Conservation (phyloP, 1,284 basidiomycete genomes). For the Neotropicomus parvogracilis region DNA sequence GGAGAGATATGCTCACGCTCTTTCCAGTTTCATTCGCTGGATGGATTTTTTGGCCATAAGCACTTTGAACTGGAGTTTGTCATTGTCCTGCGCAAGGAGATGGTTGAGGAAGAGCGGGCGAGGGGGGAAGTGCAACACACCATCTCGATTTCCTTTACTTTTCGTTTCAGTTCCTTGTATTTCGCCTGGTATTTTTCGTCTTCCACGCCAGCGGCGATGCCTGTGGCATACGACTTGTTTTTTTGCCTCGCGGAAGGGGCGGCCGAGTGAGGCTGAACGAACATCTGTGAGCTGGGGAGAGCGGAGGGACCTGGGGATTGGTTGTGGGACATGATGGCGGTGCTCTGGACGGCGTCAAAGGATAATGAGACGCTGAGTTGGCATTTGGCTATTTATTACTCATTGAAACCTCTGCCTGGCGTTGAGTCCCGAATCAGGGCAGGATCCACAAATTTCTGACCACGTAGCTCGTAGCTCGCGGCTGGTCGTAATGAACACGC, state of each 20-base stretch:
- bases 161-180: conserved; percentile 86
- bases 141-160: conserved; percentile 83
- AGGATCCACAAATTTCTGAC: conserved; percentile 5
- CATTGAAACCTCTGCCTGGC: conserved; percentile 24
- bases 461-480: conserved; percentile 8
- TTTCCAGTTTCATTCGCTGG: conserved; percentile 83
- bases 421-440: conserved; percentile 28
- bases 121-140: conserved; percentile 43
- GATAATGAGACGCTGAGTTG: conserved; percentile 29
- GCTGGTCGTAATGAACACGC: conserved; percentile 1
- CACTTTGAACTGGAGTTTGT: conserved; percentile 80
- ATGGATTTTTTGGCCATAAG: conserved; percentile 81
- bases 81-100: conserved; percentile 65
- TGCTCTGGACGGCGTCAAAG: conserved; percentile 35
- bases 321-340: conserved; percentile 51
- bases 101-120: background rate
- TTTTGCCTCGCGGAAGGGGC: conserved; percentile 44
- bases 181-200: conserved; percentile 87
- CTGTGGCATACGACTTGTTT: conserved; percentile 50
- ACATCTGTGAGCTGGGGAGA: conserved; percentile 30
- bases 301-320: conserved; percentile 48
- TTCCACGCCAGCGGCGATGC: conserved; percentile 76
- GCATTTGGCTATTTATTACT: conserved; percentile 29
- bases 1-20: conserved; percentile 64
- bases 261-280: conserved; percentile 28